Conservation (phyloP, 495 filamentous ascomycete genomes). For the Talaromyces stipitatus region DNA sequence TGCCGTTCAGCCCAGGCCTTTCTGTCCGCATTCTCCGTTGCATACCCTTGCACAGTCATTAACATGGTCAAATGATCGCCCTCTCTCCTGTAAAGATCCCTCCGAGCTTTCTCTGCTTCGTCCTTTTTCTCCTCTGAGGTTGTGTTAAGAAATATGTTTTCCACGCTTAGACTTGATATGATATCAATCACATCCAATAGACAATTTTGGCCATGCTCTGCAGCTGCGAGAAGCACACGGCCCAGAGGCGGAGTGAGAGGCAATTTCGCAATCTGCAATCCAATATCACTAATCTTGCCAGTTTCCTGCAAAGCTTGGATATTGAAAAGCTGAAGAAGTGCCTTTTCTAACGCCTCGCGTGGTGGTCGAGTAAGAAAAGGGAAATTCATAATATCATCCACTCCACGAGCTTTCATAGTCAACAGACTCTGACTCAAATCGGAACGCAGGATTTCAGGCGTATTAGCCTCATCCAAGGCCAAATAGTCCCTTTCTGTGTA, state of each 20-base stretch:
- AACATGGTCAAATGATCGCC: conserved; percentile 89
- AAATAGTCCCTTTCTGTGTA: conserved; percentile 80
- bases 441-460: conserved; percentile 84
- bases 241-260: conserved; percentile 78
- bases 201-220: conserved; percentile 58
- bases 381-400: conserved; percentile 75
- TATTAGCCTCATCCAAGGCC: conserved; percentile 60
- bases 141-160: conserved; percentile 79
- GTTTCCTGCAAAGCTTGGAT: conserved; percentile 68
- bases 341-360: conserved; percentile 71
- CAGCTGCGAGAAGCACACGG: conserved; percentile 74
- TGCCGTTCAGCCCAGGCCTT: conserved; percentile 71
- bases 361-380: conserved; percentile 79
- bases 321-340: conserved; percentile 68
- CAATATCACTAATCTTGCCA: conserved; percentile 66
- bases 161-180: conserved; percentile 78
- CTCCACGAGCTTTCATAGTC: conserved; percentile 88
- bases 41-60: conserved; percentile 72
- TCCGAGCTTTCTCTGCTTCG: conserved; percentile 61
- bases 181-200: conserved; percentile 84
- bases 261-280: conserved; percentile 68
- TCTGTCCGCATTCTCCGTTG: conserved; percentile 65
- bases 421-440: conserved; percentile 82
- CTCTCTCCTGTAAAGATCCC: conserved; percentile 68
- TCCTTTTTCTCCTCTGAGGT: conserved; percentile 77